Conservation (phyloP, 1,284 basidiomycete genomes). For the Marasmius sp. region DNA sequence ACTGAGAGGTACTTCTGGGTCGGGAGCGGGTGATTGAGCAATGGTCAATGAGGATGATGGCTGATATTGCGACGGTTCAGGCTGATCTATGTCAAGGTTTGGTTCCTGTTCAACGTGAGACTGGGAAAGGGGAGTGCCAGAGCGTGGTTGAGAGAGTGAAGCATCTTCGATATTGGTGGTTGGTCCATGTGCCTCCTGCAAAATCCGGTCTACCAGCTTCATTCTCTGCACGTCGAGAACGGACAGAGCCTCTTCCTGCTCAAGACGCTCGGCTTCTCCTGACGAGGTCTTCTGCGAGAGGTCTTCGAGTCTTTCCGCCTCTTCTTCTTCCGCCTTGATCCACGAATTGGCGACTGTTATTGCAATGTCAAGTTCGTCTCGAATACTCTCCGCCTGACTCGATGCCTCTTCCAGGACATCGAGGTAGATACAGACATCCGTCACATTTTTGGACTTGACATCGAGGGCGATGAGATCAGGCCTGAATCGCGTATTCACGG, state of each 20-base stretch:
- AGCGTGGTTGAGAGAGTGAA: background rate
- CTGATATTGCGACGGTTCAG: conserved; percentile 4
- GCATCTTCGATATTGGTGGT: background rate
- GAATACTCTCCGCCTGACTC: conserved; percentile 9
- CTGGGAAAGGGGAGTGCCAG: background rate
- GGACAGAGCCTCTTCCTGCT: conserved; percentile 10
- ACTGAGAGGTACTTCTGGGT: conserved; percentile 33
- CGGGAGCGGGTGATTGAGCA: conserved; percentile 2
- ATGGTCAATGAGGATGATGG: background rate
- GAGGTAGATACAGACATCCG: conserved; percentile 31
- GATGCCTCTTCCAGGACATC: conserved; percentile 17
- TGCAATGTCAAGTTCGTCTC: conserved; percentile 36
- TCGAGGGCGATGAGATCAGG: conserved; percentile 31
- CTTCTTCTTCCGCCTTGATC: conserved; percentile 59
- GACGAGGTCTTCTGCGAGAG: conserved; percentile 28
- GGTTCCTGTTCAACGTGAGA: background rate
- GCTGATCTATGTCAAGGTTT: background rate
- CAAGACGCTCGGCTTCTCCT: conserved; percentile 17
- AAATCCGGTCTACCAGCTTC: conserved; percentile 4
- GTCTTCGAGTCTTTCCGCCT: conserved; percentile 39
- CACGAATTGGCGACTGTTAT: conserved; percentile 62
- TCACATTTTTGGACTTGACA: conserved; percentile 23
- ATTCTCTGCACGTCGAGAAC: conserved; percentile 10
- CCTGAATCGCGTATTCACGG: conserved; percentile 29
- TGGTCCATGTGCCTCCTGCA: background rate